Base-by-base conservation (phyloP, 208 protist genomes). In the Phytomonas serpens region DNA sequence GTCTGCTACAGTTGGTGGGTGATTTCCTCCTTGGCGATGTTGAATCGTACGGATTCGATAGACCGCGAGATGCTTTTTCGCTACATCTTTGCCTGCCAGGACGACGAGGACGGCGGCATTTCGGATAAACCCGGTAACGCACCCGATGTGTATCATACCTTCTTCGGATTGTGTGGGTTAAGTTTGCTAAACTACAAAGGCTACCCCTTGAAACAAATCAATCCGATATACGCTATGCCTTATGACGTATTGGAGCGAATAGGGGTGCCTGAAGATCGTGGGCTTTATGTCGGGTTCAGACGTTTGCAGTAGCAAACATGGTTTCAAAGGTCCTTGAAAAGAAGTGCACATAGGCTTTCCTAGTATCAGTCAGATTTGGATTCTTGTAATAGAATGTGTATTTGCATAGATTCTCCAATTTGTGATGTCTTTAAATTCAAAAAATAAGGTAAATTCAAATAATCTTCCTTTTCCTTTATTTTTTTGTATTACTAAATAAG, bases 1-100 rank as follows among this genome's bases (percentile, higher is more conserved):
- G 98, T 99, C 36, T 99, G 98, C 87, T 99, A 99, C 74, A 99
- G 97, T 62, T 99, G 99, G 99, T 99, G 99, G 99, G 98, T 99
- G 4, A 81, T 99, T 7, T 97, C 98, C 1, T 87, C 98, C 2
- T 77, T 99, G 16, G 77, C 80, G 10, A 97, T 98, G 42, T 81
- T 99, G 16, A 88, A 94, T 0, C 77, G 89, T 3, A 68, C 97
- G 4, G 67, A 94, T 61, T 99, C 97, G 97, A 99, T 99, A 61
- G 88, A 99, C 79, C 75, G 70, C 11, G 77, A 93, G 1, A 81
- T 79, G n/a, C 87, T 99, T 0, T 85, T 89, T 61, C 32, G 31
- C 2, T 99, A 98, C 77, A 99, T 99, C 68, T 68, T 99, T 0
- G 77, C 80, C 11, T 99, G 97, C 71, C 98, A 98, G 79, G 98